Evolutionary conservation across 2,329 filamentous ascomycete species (phyloP).

Genomic region (Mycocentrospora acerina): DNA sequence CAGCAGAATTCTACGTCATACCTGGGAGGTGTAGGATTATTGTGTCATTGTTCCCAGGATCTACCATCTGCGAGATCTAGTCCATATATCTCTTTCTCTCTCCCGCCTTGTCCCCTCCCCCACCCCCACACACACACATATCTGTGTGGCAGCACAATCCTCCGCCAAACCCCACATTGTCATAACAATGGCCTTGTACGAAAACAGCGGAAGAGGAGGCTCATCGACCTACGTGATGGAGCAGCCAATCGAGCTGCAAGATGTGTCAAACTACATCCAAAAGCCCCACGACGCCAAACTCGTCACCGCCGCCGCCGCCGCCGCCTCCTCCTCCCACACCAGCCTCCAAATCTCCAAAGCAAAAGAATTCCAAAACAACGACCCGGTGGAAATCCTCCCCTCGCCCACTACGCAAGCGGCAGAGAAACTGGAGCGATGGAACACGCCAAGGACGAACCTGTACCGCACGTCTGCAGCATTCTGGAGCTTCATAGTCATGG

Average conservation of each 20-base stretch:
- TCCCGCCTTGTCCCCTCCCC: too few species aligned
- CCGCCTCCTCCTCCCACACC: conserved; percentile 7
- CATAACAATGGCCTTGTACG: conserved; percentile 23
- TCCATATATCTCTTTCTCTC: too few species aligned
- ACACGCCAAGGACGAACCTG: conserved; percentile 59
- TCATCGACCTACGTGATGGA: conserved; percentile 40
- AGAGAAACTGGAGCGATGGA: conserved; percentile 60
- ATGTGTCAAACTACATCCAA: conserved; percentile 25
- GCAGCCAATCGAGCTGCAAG: conserved; percentile 32
- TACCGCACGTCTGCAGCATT: conserved; percentile 61
- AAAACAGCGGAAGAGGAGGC: conserved; percentile 25
- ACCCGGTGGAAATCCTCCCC: conserved; percentile 45
- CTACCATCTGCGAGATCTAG: too few species aligned
- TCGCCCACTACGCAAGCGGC: conserved; percentile 48
- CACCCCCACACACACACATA: conserved; percentile 1
- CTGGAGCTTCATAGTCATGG: conserved; percentile 65
- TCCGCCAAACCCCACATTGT: conserved; percentile 4
- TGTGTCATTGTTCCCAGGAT: too few species aligned
- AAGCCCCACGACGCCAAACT: conserved; percentile 24
- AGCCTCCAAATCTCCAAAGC: conserved; percentile 20
- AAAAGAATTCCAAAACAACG: conserved; percentile 14
- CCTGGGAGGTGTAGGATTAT: too few species aligned
- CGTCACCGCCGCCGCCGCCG: conserved; percentile 6
- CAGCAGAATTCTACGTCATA: too few species aligned
- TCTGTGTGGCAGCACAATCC: conserved; percentile 5